phyloP scores from a whole-genome alignment of 257 asterid species.

The Nicotiana otophora region DNA sequence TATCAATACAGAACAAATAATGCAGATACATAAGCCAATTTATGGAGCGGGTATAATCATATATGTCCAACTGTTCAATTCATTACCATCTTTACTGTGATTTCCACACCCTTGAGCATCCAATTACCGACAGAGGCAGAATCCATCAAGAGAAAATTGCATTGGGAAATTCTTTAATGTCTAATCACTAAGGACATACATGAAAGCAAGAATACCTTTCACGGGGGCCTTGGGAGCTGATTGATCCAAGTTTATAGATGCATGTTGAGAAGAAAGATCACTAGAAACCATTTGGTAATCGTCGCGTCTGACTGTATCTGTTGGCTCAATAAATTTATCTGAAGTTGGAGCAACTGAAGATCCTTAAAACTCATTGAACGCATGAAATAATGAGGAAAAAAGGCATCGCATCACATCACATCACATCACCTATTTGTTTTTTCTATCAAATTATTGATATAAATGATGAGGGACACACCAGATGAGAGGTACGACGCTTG shows the following conservation, averaged over 20 bases:
- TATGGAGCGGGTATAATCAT: not conserved
- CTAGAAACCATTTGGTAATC: conserved; percentile 7
- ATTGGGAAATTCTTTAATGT: not conserved
- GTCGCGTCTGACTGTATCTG: not conserved
- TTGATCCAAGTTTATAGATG: not conserved
- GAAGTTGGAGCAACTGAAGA: conserved; percentile 16
- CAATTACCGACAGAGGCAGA: not conserved
- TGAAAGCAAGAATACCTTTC: conserved; percentile 17
- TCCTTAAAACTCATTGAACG: conserved; percentile 3
- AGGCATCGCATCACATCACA: not conserved
- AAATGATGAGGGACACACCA: not conserved
- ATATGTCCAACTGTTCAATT: not conserved
- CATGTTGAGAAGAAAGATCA: conserved; percentile 13
- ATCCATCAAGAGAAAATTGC: not conserved
- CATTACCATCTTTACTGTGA: not conserved
- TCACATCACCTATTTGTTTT: not conserved
- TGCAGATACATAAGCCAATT: not conserved
- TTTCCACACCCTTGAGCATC: not conserved
- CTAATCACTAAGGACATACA: not conserved
- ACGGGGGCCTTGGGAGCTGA: conserved; percentile 11
- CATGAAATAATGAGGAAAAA: not conserved
- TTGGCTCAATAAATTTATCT: not conserved
- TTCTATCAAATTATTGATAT: not conserved
- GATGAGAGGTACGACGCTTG: not conserved
- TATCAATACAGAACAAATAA: not conserved